Base-by-base conservation (phyloP, 148 eudicot species). In the Rhododendron ferrugineum region DNA sequence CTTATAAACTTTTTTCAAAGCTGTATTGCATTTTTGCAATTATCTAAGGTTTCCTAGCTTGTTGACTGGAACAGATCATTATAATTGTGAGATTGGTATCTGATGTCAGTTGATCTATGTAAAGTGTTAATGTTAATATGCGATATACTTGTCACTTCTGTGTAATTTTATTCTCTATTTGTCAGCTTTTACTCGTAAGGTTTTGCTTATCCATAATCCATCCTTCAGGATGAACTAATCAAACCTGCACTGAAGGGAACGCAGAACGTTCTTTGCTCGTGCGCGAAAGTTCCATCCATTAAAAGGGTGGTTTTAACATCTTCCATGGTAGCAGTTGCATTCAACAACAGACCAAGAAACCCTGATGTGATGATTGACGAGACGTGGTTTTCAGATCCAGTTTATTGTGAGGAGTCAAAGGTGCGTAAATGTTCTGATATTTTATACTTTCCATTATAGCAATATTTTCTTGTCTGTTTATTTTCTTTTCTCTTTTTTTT, bases 301-400 rank as follows among this genome's bases (percentile, higher is more conserved):
- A 83, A 83, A 83, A 82, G 88, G 54, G 88, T 86, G 26, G 85
- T 86, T 22, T 2, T 86, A 64, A 86, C 88, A 82, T 86, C 85
- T 68, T 86, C 88, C 20, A 83, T 83, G 34, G 85, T 72, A 64
- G 11, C 88, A 4, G 85, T 83, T 47, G 10, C 54, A 0, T 46
- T 54, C 30, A 83, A 86, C 11, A 32, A 49, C 22, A 86, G 42
- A 20, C 85, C 85, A 56, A 42, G 50, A 82, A 76, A 78, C 66
- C 82, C 88, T 44, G 84, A 77, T 58, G 77, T 77, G 62, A 66
- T 82, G 14, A 5, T 86, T 22, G 88, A 86, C 14, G 88, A 86
- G 78, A 86, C 85, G 22, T 86, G 88, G 88, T 82, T 60, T 82
- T 82, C 88, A n/a, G 85, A 86, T 82, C 82, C 82, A 44, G 85